Conservation (phyloP, 2,329 filamentous ascomycete species). For the Colletotrichum neosansevieriae region DNA sequence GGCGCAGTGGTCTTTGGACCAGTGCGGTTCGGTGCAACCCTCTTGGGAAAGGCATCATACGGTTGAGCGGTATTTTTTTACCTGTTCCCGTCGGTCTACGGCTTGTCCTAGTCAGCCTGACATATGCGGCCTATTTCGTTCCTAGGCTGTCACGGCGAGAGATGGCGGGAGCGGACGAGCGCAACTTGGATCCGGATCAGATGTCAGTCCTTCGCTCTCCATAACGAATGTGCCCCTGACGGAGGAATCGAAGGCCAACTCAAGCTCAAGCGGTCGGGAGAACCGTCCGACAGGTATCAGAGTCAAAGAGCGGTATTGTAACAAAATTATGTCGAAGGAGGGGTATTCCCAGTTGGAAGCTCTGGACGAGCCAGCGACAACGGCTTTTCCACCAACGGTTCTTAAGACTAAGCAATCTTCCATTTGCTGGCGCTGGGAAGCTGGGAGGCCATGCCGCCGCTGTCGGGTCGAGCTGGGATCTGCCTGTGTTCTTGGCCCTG, state of each 20-base stretch:
- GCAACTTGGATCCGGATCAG: constrained; percentile 17
- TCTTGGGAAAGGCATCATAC: constrained; percentile 30
- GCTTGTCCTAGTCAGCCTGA: constrained; percentile 19
- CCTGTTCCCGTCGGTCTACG: constrained; percentile 15
- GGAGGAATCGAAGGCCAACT: not conserved
- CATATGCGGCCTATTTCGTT: constrained; percentile 7
- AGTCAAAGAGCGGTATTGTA: constrained; percentile 27
- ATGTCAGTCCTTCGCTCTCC: constrained; percentile 18
- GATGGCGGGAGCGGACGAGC: not conserved
- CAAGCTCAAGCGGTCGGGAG: constrained; percentile 8
- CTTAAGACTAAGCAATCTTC: constrained; percentile 32
- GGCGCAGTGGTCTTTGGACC: constrained; percentile 23
- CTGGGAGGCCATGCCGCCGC: constrained; percentile 25
- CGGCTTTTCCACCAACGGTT: constrained; percentile 27
- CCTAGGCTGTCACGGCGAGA: too few species aligned
- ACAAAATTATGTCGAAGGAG: constrained; percentile 9
- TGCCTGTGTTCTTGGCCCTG: constrained; percentile 7
- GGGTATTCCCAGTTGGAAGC: constrained; percentile 33
- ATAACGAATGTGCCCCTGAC: constrained; percentile 18
- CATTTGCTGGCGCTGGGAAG: constrained; percentile 18
- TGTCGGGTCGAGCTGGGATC: constrained; percentile 30
- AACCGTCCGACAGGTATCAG: constrained; percentile 27
- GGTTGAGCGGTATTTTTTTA: constrained; percentile 26
- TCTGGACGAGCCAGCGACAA: constrained; percentile 1
- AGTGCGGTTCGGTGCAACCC: constrained; percentile 26